Evolutionary conservation across 2,329 filamentous ascomycete species (phyloP).

Genomic region (Exophiala viscosa): DNA sequence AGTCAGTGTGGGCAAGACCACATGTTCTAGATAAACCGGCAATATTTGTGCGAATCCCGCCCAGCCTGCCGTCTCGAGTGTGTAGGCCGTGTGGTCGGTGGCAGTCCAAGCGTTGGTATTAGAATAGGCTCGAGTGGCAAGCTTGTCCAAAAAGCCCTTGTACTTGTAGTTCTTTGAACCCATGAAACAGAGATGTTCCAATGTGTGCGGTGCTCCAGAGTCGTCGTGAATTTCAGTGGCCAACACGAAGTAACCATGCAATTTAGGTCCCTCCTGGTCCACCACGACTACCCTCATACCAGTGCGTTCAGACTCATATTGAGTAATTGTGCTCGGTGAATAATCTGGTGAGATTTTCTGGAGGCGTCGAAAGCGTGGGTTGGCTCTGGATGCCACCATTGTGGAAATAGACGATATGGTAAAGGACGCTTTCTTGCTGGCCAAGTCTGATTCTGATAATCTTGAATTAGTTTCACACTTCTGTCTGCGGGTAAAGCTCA

Average conservation of each 20-base stretch:
- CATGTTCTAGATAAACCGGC: conserved; percentile 91
- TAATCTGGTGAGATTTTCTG: conserved; percentile 88
- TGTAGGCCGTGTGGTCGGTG: conserved; percentile 94
- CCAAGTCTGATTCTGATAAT: neutral
- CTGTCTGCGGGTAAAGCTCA: too few relatives aligned
- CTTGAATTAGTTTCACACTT: neutral
- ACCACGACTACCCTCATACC: conserved; percentile 93
- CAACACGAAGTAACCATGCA: conserved; percentile 89
- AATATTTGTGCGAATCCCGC: conserved; percentile 93
- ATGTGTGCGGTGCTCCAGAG: conserved; percentile 82
- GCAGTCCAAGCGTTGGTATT: conserved; percentile 96
- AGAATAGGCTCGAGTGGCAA: conserved; percentile 89
- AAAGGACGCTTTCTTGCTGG: too few relatives aligned
- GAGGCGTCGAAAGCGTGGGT: conserved; percentile 65
- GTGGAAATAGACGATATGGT: neutral
- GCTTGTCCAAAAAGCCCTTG: conserved; percentile 91
- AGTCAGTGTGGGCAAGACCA: conserved; percentile 85
- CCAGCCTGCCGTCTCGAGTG: conserved; percentile 91
- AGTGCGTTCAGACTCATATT: conserved; percentile 92
- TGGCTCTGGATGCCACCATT: conserved; percentile 16
- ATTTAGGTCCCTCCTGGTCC: conserved; percentile 88
- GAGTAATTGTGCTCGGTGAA: conserved; percentile 79
- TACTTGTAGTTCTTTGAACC: conserved; percentile 91
- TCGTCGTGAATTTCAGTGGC: conserved; percentile 98
- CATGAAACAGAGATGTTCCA: conserved; percentile 83